Evolutionary conservation across 352 stramenopile genomes (phyloP), one percentile per base, ranked within the genome.

Genomic region (Phytophthora tentaculata): DNA sequence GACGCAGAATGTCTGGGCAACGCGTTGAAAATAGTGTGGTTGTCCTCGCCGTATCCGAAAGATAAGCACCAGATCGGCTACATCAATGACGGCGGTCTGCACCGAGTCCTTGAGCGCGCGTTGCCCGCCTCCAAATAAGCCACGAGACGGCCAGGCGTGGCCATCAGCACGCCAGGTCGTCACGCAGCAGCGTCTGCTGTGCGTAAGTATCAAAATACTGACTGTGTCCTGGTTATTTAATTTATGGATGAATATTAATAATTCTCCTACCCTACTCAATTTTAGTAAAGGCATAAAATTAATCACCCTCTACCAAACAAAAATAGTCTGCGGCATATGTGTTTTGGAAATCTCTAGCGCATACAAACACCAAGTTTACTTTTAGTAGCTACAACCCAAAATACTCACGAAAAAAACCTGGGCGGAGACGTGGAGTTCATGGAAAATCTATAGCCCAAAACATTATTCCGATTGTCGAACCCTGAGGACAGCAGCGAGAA

Each of bases 31-130:
- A 98, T 98, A 67, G 89, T 90, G 16, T 89, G 89, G 71, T 98
- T 90, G 71, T 98, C 91, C n/a, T 98, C 92, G 28, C 86, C 86
- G 71, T 98, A 98, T 69, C 96, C 94, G 80, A 98, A 99, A 23
- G 95, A 99, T 17, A 99, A n/a, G 88, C 65, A 99, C 97, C 37
- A 99, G 78, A 83, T 99, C 98, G 17, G 98, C 97, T 77, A 99
- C 98, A 72, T 99, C 98, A 57, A 99, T 98, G 24, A 99, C 97
- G 16, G 99, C 83, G 2, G 93, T 99, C 74, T 99, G 87, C 19
- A 99, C 92, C 58, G 90, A 97, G 52, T 90, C 78, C 73, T 97
- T 93, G 53, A 96, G 79, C 59, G 79, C 81, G 26, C 47, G 56
- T 97, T 94, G 37, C 76, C 81, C 17, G 81, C 84, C 57, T 93